Conservation (phyloP, 2,329 filamentous ascomycete genomes). For the Aschersonia sp. region DNA sequence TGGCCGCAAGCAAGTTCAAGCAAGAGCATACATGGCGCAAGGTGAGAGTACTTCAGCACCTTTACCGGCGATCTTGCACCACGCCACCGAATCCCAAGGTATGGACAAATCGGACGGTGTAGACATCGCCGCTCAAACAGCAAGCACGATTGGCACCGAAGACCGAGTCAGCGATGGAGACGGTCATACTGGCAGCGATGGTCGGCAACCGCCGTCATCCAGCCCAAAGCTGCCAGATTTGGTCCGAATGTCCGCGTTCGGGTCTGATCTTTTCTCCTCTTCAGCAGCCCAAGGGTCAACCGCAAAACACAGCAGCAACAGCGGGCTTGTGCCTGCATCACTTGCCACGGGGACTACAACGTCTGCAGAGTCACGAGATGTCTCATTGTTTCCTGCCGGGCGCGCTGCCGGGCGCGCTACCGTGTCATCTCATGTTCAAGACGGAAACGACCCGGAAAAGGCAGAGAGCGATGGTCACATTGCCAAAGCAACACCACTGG, state of each 20-base stretch:
- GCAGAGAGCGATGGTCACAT: background rate
- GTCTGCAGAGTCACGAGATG: no score
- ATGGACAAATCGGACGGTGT: no score
- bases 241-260: conserved; percentile 44
- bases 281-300: background rate
- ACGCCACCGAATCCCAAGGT: no score
- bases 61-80: no score
- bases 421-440: background rate
- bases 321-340: background rate
- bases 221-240: conserved; percentile 46
- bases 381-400: no score
- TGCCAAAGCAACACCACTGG: background rate
- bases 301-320: background rate
- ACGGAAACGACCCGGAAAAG: background rate
- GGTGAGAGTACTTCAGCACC: no score
- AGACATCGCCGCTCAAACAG: background rate
- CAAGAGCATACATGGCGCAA: no score
- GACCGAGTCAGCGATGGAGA: background rate
- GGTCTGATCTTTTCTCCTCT: conserved; percentile 39
- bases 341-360: background rate
- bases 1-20: no score
- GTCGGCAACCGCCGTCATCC: conserved; percentile 21
- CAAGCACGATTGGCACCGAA: background rate
- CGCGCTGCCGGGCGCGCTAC: no score
- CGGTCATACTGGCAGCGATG: background rate